Percentiles rank a stretch among this genome's conserved stretches.
These are phyloP conservation scores for Rhodotorula sp. DNA, from an alignment of 1,284 basidiomycete species.

Conservation along the genomic window DNA sequence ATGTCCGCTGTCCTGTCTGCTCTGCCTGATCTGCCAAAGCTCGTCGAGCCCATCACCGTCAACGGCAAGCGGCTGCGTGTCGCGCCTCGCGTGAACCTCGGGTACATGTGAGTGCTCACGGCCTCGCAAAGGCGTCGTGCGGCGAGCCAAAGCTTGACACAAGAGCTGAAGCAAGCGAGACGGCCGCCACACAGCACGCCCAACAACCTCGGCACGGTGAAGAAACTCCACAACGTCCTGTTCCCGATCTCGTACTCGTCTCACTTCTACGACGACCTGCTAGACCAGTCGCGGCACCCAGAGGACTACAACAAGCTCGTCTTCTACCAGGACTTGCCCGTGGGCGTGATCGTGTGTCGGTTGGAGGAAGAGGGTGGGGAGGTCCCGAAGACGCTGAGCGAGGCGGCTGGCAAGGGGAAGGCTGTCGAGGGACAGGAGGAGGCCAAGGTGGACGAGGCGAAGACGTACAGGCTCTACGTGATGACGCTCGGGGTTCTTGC, in stretches of 20 bases:
- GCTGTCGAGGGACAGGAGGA: not conserved
- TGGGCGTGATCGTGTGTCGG: constrained; percentile 48
- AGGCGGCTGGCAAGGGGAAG: constrained; percentile 7
- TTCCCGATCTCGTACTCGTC: constrained; percentile 42
- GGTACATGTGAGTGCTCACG: constrained; percentile 21
- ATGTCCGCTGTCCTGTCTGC: constrained; percentile 24
- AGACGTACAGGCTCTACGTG: constrained; percentile 47
- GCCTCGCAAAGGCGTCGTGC: too few relatives aligned
- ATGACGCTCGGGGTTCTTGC: constrained; percentile 51
- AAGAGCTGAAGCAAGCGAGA: too few relatives aligned
- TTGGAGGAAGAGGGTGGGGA: constrained; percentile 40
- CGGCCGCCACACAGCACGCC: constrained; percentile 12
- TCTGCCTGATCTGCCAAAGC: constrained; percentile 20
- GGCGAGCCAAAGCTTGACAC: too few relatives aligned
- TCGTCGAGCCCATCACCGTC: constrained; percentile 22
- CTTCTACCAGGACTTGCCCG: constrained; percentile 51
- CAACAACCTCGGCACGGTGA: constrained; percentile 43
- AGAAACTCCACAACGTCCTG: constrained; percentile 41
- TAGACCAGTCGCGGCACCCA: constrained; percentile 27
- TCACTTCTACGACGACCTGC: constrained; percentile 41
- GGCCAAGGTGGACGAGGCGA: not conserved
- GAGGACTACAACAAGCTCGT: constrained; percentile 44
- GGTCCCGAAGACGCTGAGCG: constrained; percentile 11
- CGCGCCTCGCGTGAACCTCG: constrained; percentile 32
- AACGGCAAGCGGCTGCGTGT: constrained; percentile 36